These are phyloP conservation scores for Prillingera fragicola DNA, from an alignment of 1,284 basidiomycete species.

Conservation along the genomic window DNA sequence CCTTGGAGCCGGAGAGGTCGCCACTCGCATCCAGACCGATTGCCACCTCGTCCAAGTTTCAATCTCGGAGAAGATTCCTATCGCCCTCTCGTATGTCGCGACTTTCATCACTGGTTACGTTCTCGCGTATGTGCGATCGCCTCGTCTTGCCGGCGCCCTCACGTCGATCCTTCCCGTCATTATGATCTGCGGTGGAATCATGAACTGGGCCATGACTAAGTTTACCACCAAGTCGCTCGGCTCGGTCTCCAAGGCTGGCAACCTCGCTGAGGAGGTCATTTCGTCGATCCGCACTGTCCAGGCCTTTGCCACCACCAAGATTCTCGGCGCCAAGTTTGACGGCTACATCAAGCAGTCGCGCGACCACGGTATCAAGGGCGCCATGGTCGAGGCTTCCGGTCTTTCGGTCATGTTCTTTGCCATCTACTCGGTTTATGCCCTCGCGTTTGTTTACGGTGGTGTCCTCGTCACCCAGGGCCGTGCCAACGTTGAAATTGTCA, in stretches of 20 bases:
- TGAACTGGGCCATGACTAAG: constrained; percentile 35
- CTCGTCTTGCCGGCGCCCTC: constrained; percentile 84
- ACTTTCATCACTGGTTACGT: constrained; percentile 73
- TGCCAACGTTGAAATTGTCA: constrained; percentile 62
- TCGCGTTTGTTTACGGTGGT: constrained; percentile 48
- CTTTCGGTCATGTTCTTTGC: constrained; percentile 67
- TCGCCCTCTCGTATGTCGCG: constrained; percentile 46
- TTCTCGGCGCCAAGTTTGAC: constrained; percentile 67
- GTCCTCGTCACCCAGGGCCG: constrained; percentile 43
- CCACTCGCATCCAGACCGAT: constrained; percentile 82
- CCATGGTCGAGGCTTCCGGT: constrained; percentile 62
- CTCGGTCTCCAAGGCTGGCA: constrained; percentile 73
- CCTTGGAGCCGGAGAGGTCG: constrained; percentile 88
- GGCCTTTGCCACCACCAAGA: constrained; percentile 78
- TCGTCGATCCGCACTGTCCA: constrained; percentile 57
- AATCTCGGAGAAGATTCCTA: constrained; percentile 75
- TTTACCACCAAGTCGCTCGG: constrained; percentile 56
- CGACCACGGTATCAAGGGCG: constrained; percentile 60
- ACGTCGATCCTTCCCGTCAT: constrained; percentile 85
- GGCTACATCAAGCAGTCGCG: constrained; percentile 57
- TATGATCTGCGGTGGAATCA: constrained; percentile 58
- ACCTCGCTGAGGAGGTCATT: constrained; percentile 88
- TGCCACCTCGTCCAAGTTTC: constrained; percentile 73
- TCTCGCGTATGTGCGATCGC: constrained; percentile 56
- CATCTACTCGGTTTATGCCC: constrained; percentile 57